These are phyloP conservation scores for Rhamnella rubrinervis DNA, from an alignment of 331 rosid genomes.

Conservation along the genomic window DNA sequence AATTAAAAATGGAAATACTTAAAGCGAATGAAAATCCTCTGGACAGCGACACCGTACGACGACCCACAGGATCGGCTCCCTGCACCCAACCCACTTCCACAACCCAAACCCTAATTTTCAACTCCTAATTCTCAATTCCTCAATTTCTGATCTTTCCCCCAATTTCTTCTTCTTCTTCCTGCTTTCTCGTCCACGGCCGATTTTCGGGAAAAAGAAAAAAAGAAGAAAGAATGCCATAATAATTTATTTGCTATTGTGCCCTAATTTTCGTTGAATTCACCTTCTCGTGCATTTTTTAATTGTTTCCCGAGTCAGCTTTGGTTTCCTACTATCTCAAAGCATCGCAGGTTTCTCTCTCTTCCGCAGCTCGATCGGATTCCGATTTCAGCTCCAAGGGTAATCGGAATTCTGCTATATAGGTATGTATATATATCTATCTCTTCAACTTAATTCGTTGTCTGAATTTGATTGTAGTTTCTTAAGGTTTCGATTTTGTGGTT, in stretches of 20 bases:
- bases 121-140: neutral
- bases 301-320: conserved; percentile 15
- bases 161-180: conserved; percentile 12
- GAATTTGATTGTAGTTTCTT: conserved; percentile 14
- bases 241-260: conserved; percentile 14
- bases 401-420: conserved; percentile 6
- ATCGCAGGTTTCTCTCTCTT: conserved; percentile 6
- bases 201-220: no score
- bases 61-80: conserved; percentile 50
- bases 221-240: conserved; percentile 5
- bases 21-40: conserved; percentile 34
- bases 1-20: conserved; percentile 9
- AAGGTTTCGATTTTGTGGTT: conserved; percentile 4
- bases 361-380: conserved; percentile 40
- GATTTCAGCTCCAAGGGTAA: conserved; percentile 39
- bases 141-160: conserved; percentile 14
- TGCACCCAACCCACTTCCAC: conserved; percentile 20
- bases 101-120: conserved; percentile 53
- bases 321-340: conserved; percentile 1
- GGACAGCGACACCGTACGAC: conserved; percentile 65
- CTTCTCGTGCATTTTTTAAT: neutral
- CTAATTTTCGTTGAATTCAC: conserved; percentile 5
- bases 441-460: conserved; percentile 12
- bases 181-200: neutral
- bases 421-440: conserved; percentile 6